Percentiles rank a stretch among this genome's conserved stretches.
These are phyloP conservation scores for Dissophora globulifera DNA, from an alignment of 192 early-diverging fungal genomes.

Conservation along the genomic window DNA sequence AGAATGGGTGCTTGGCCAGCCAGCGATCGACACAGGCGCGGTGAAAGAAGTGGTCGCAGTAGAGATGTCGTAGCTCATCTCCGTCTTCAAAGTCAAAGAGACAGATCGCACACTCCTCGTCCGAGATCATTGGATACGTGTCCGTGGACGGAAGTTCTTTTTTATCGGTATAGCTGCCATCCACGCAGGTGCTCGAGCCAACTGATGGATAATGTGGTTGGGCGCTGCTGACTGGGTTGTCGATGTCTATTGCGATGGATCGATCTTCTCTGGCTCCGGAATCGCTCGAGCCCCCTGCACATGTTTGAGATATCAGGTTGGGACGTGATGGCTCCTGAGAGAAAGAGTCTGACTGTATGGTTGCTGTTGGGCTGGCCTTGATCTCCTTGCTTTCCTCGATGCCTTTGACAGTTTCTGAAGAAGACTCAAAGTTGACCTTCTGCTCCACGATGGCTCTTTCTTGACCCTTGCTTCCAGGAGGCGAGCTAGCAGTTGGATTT, in stretches of 20 bases:
- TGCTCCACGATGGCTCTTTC: no score
- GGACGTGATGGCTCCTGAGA: no score
- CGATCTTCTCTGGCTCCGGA: background rate
- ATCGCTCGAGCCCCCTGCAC: background rate
- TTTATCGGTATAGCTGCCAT: no score
- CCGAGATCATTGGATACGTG: slow-evolving; percentile 20
- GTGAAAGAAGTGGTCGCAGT: slow-evolving; percentile 85
- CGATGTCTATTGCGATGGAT: no score
- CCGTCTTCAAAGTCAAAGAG: slow-evolving; percentile 77
- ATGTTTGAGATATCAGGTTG: background rate
- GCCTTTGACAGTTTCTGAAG: background rate
- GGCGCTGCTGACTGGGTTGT: no score
- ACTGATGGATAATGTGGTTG: no score
- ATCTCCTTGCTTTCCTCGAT: background rate
- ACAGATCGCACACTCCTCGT: slow-evolving; percentile 85
- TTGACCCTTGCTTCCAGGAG: no score
- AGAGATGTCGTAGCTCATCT: slow-evolving; percentile 74
- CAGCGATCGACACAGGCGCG: slow-evolving; percentile 84
- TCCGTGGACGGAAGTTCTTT: no score
- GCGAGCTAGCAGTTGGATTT: background rate
- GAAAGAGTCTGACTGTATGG: no score
- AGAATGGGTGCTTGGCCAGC: slow-evolving; percentile 76
- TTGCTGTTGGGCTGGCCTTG: background rate
- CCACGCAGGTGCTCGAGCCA: no score
- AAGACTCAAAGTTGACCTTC: background rate